phyloP scores from a whole-genome alignment of 306 rosid species.

The Herpetospermum pedunculosum region DNA sequence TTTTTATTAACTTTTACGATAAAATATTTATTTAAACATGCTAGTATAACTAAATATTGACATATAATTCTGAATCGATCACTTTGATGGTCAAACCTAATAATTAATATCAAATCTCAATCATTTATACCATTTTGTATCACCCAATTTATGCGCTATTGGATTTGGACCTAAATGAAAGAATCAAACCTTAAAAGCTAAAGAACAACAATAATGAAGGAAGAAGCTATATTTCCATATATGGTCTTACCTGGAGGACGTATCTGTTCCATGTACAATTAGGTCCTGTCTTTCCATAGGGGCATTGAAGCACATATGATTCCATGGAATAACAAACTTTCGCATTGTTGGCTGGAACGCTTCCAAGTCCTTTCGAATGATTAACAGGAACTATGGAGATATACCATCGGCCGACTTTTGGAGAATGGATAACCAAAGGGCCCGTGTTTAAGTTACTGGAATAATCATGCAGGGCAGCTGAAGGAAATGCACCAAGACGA shows the following conservation, averaged over 20 bases:
- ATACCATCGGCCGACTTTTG: conserved; percentile 69
- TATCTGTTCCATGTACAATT: conserved; percentile 60
- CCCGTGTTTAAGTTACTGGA: conserved; percentile 42
- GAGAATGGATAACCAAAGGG: conserved; percentile 53
- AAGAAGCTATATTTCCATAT: conserved; percentile 1
- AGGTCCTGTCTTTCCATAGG: conserved; percentile 67
- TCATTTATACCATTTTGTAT: not conserved
- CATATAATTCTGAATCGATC: not conserved
- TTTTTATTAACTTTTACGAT: not conserved
- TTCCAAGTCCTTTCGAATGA: conserved; percentile 37
- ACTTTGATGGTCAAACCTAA: not conserved
- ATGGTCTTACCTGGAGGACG: conserved; percentile 61
- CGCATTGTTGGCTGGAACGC: conserved; percentile 16
- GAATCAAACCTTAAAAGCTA: not conserved
- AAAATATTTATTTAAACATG: not conserved
- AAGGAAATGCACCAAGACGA: conserved; percentile 85
- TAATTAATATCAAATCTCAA: not conserved
- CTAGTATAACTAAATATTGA: not conserved
- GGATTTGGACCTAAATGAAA: not conserved
- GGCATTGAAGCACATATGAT: conserved; percentile 59
- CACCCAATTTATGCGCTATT: not conserved
- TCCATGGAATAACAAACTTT: conserved; percentile 64
- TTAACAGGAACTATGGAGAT: conserved; percentile 40
- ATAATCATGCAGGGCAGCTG: conserved; percentile 49
- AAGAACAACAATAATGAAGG: not conserved